Evolutionary conservation across 2,329 filamentous ascomycete species (phyloP).

Genomic region (Pseudogymnoascus sp.): DNA sequence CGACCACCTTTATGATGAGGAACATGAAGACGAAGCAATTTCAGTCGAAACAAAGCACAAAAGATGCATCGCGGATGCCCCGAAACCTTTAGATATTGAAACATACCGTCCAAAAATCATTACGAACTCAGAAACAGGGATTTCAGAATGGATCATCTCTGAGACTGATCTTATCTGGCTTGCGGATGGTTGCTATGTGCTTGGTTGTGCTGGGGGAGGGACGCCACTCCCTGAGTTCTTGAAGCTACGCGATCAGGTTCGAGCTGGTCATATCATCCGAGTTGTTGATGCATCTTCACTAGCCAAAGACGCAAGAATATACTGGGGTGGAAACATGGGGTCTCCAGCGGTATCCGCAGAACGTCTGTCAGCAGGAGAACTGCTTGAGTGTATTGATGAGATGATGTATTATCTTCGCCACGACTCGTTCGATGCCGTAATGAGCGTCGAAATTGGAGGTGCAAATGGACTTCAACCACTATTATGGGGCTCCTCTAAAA

Average conservation of each 20-base stretch:
- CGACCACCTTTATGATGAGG: conserved; percentile 21
- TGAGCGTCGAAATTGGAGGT: conserved; percentile 41
- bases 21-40: conserved; percentile 19
- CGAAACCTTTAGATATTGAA: conserved; percentile 28
- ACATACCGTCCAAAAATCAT: conserved; percentile 38
- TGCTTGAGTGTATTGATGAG: conserved; percentile 33
- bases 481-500: conserved; percentile 25
- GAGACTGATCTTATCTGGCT: conserved; percentile 41
- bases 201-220: conserved; percentile 44
- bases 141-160: conserved; percentile 38
- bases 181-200: conserved; percentile 41
- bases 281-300: conserved; percentile 39
- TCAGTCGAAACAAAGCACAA: conserved; percentile 16
- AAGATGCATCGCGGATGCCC: conserved; percentile 10
- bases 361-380: conserved; percentile 37
- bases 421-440: conserved; percentile 28
- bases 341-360: conserved; percentile 40
- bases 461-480: conserved; percentile 32
- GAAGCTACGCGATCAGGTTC: conserved; percentile 36
- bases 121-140: conserved; percentile 23
- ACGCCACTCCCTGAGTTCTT: conserved; percentile 41
- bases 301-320: conserved; percentile 39
- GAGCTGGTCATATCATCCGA: conserved; percentile 35
- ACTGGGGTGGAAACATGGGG: conserved; percentile 40
- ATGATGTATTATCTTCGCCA: conserved; percentile 32